Percentiles rank a stretch among this genome's conserved stretches.
Conservation (phyloP, 176 grass and related monocot species). For the Phragmites australis region DNA sequence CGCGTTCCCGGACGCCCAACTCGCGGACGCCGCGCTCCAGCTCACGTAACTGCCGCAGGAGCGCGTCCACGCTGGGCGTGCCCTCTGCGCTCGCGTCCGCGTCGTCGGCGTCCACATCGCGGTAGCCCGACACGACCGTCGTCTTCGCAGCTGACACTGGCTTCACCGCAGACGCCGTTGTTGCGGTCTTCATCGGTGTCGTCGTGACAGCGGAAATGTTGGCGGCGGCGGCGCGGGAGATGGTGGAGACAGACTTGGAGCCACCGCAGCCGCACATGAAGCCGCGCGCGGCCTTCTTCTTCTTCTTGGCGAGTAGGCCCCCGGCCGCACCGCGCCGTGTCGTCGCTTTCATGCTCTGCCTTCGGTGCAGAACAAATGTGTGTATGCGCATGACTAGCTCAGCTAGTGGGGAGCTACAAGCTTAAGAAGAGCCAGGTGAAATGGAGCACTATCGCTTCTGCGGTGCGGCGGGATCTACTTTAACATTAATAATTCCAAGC, state of each 20-base stretch:
- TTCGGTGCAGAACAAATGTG: not conserved
- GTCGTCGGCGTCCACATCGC: not conserved
- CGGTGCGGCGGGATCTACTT: conserved; percentile 15
- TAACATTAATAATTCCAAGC: conserved; percentile 1
- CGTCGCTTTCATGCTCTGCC: conserved; percentile 51
- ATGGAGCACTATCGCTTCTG: not conserved
- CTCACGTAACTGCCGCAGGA: conserved; percentile 55
- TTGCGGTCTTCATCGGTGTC: not conserved
- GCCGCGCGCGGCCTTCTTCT: not conserved
- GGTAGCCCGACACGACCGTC: not conserved
- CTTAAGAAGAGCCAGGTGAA: conserved; percentile 32
- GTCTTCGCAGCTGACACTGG: not conserved
- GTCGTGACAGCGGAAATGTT: conserved; percentile 24
- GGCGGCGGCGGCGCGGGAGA: conserved; percentile 22
- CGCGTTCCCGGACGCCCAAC: conserved; percentile 18
- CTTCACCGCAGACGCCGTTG: not conserved
- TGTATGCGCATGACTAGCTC: not conserved
- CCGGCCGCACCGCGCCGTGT: conserved; percentile 21
- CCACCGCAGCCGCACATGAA: conserved; percentile 63
- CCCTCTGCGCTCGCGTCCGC: conserved; percentile 12
- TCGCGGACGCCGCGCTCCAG: conserved; percentile 60
- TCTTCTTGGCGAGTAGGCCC: conserved; percentile 9
- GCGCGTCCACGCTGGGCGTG: conserved; percentile 50
- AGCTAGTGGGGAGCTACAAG: not conserved
- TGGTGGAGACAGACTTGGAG: conserved; percentile 43